Evolutionary conservation across 2,329 filamentous ascomycete genomes (phyloP).

Genomic region (Helotiales sp.): DNA sequence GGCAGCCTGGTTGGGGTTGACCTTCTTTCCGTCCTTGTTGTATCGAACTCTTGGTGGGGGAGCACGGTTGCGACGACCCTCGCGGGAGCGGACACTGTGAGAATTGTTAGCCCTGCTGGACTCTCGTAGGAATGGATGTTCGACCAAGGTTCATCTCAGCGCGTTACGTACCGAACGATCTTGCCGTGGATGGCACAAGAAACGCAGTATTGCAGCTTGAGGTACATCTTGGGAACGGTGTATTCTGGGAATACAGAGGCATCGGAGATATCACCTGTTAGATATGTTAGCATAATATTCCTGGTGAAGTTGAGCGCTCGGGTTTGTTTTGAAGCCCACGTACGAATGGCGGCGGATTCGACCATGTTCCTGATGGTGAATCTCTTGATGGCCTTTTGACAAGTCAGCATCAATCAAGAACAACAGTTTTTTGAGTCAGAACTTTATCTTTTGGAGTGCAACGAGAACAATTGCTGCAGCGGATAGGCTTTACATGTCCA

Average conservation of each 20-base stretch:
- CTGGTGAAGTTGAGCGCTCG: not conserved
- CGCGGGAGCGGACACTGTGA: conserved; percentile 89
- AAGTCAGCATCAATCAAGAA: too few relatives aligned
- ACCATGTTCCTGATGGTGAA: conserved; percentile 99
- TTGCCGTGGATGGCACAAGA: conserved; percentile 99
- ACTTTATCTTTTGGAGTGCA: conserved; percentile 83
- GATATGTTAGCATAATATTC: conserved; percentile 14
- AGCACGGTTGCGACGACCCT: conserved; percentile 97
- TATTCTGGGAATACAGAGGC: conserved; percentile 99
- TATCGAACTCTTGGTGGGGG: conserved; percentile 93
- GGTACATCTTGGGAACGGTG: conserved; percentile 99
- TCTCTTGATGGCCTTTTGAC: conserved; percentile 99
- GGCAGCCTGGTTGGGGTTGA: conserved; percentile 54
- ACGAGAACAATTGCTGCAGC: conserved; percentile 81
- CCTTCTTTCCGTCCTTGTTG: conserved; percentile 99
- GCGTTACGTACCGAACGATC: conserved; percentile 93
- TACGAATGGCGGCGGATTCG: conserved; percentile 99
- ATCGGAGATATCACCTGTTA: conserved; percentile 97
- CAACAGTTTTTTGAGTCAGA: too few relatives aligned
- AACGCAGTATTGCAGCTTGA: conserved; percentile 99
- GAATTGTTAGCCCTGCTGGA: conserved; percentile 36
- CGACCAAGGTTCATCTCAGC: conserved; percentile 63
- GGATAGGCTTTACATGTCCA: conserved; percentile 99
- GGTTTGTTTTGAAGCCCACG: conserved; percentile 43
- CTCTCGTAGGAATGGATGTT: conserved; percentile 46